phyloP scores from a whole-genome alignment of 441 rosid genomes.

The Sinapis alba region DNA sequence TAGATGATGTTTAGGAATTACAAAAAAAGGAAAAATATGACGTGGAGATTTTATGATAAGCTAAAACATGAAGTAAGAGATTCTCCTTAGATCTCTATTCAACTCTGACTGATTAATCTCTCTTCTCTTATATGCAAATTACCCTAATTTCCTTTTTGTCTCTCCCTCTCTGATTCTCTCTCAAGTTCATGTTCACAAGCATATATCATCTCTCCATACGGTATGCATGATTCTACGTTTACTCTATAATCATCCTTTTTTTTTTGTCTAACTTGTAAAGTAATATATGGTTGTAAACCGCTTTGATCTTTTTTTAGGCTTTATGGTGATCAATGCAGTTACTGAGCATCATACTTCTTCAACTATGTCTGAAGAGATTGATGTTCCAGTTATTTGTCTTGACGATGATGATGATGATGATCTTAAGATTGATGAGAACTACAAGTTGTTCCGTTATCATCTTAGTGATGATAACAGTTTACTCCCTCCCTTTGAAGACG shows the following conservation, averaged over 20 bases:
- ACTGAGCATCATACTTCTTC: not conserved
- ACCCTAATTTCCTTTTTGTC: conserved; percentile 20
- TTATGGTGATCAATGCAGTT: conserved; percentile 4
- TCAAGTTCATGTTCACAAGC: not conserved
- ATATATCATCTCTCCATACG: conserved; percentile 4
- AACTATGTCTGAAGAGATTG: not conserved
- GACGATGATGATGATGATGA: conserved; percentile 21
- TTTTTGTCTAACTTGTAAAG: not conserved
- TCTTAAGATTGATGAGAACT: conserved; percentile 8
- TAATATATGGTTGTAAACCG: not conserved
- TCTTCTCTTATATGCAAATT: not conserved
- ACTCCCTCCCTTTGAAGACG: conserved; percentile 9
- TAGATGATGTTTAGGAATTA: not conserved
- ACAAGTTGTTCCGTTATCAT: conserved; percentile 15
- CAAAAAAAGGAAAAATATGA: not conserved
- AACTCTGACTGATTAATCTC: not conserved
- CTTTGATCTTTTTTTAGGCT: conserved; percentile 7
- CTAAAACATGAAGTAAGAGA: not conserved
- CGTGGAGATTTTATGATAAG: not conserved
- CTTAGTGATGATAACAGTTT: not conserved
- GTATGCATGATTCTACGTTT: conserved; percentile 19
- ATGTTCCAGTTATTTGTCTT: conserved; percentile 25
- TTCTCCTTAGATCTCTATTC: not conserved
- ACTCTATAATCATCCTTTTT: not conserved
- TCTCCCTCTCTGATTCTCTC: conserved; percentile 5